Evolutionary conservation across 139 green algal species (phyloP).

Genomic region (Chlamydomonas eustigma): DNA sequence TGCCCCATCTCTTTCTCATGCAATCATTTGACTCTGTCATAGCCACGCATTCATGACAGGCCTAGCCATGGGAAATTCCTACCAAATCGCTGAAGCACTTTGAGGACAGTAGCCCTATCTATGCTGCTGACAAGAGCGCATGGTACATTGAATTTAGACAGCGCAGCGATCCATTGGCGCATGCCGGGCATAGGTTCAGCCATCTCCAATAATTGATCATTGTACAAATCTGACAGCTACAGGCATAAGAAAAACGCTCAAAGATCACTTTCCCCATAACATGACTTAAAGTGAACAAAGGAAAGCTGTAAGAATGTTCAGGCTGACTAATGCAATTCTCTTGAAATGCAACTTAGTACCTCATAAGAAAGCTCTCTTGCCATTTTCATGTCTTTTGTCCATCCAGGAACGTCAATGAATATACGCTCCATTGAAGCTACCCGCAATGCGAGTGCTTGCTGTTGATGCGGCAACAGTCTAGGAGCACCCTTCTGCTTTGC

Average conservation of each 20-base stretch:
- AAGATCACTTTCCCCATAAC: too few species aligned
- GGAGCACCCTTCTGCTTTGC: neutral
- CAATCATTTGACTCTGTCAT: too few species aligned
- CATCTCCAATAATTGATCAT: neutral
- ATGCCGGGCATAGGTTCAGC: slow-evolving; percentile 12
- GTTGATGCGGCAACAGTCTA: neutral
- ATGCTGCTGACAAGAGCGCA: slow-evolving; percentile 54
- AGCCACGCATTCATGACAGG: too few species aligned
- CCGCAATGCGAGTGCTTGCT: slow-evolving; percentile 2
- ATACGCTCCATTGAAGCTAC: slow-evolving; percentile 6
- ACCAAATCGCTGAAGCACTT: slow-evolving; percentile 23
- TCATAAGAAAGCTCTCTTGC: neutral
- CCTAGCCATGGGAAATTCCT: too few species aligned
- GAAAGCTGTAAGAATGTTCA: too few species aligned
- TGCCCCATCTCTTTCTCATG: too few species aligned
- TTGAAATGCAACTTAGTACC: too few species aligned
- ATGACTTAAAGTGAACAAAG: too few species aligned
- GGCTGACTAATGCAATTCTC: too few species aligned
- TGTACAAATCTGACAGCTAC: slow-evolving; percentile 12
- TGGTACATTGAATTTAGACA: slow-evolving; percentile 50
- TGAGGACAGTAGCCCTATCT: slow-evolving; percentile 17
- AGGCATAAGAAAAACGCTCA: too few species aligned
- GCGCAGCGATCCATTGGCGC: slow-evolving; percentile 52
- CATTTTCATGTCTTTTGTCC: slow-evolving; percentile 1
- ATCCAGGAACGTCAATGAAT: slow-evolving; percentile 11